These are phyloP conservation scores for Candida nanaspora DNA, from an alignment of 805 yeast genomes.

Conservation along the genomic window DNA sequence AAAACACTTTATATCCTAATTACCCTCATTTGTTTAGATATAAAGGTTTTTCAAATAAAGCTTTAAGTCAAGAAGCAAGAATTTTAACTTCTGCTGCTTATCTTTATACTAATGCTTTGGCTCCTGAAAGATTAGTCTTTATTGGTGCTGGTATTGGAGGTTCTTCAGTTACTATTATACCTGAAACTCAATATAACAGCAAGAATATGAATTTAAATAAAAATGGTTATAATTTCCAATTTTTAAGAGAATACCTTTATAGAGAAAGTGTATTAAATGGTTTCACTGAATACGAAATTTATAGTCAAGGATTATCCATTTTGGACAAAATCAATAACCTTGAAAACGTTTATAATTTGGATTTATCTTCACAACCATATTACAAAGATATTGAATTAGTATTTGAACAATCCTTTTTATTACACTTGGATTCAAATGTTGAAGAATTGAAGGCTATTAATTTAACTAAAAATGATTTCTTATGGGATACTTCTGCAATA, in stretches of 20 bases:
- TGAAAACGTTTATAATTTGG: conserved; percentile 5
- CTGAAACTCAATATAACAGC: conserved; percentile 9
- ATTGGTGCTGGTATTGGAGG: conserved; percentile 22
- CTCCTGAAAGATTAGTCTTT: conserved; percentile 24
- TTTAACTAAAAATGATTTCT: conserved; percentile 16
- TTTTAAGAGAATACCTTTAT: conserved; percentile 10
- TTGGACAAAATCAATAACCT: conserved; percentile 4
- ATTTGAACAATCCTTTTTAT: conserved; percentile 13
- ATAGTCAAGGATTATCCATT: conserved; percentile 15
- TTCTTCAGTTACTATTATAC: conserved; percentile 21
- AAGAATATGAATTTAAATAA: conserved; percentile 4
- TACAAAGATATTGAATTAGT: conserved; percentile 11
- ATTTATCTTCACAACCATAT: conserved; percentile 5
- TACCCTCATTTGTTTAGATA: conserved; percentile 16
- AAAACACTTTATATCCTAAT: conserved; percentile 1
- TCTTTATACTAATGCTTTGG: conserved; percentile 19
- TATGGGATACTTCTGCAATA: conserved; percentile 14
- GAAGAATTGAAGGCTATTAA: conserved; percentile 6
- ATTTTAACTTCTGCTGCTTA: conserved; percentile 24
- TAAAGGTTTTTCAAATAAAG: conserved; percentile 7
- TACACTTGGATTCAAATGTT: conserved; percentile 7
- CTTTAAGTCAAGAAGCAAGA: conserved; percentile 18
- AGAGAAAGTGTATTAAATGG: conserved; percentile 9
- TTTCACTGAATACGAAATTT: conserved; percentile 5
- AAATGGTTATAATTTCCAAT: conserved; percentile 7